phyloP scores from a whole-genome alignment of 2,329 filamentous ascomycete species.

The Penicillium sp. region DNA sequence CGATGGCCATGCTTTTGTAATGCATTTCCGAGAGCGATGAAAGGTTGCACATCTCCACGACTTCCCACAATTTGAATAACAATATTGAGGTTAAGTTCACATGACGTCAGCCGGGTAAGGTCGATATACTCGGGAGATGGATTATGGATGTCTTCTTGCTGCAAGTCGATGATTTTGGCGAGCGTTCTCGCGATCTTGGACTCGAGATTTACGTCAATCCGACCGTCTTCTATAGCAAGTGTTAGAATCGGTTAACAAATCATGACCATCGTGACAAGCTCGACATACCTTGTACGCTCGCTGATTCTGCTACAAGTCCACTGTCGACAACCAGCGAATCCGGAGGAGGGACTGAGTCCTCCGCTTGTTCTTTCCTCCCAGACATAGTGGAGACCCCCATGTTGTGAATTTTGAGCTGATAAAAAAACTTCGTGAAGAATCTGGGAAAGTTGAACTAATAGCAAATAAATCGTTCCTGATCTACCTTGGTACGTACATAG shows the following conservation, averaged over 20 bases:
- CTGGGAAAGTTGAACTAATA: background rate
- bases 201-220: slow-evolving; percentile 24
- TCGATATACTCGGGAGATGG: slow-evolving; percentile 20
- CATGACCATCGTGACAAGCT: too few species aligned
- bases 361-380: background rate
- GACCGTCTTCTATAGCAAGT: slow-evolving; percentile 17
- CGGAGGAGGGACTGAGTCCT: background rate
- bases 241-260: background rate
- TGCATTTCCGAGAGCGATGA: slow-evolving; percentile 55
- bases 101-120: slow-evolving; percentile 20
- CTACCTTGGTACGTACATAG: background rate
- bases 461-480: background rate
- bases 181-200: slow-evolving; percentile 24
- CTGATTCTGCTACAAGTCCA: background rate
- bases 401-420: background rate
- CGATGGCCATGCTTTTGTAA: slow-evolving; percentile 53
- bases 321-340: background rate
- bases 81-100: slow-evolving; percentile 41
- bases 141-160: slow-evolving; percentile 15
- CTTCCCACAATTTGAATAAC: slow-evolving; percentile 59
- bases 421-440: background rate
- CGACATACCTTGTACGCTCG: background rate
- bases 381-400: background rate
- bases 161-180: slow-evolving; percentile 21
- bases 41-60: slow-evolving; percentile 59